Conservation (phyloP, 495 filamentous ascomycete species). For the Penicillium macrosclerotiorum region DNA sequence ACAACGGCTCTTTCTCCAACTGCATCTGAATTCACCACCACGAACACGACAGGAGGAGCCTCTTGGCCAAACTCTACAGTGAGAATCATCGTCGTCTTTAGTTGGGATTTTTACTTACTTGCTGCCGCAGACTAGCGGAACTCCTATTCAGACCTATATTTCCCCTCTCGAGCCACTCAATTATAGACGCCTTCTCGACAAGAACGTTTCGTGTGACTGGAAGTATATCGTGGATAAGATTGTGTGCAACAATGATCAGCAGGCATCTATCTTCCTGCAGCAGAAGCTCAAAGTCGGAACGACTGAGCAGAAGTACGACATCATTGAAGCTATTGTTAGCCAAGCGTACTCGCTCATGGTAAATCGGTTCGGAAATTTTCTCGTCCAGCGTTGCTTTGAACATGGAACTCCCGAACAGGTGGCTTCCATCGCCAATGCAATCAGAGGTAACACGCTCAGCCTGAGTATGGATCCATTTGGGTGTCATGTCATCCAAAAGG, state of each 20-base stretch:
- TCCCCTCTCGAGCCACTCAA: slow-evolving; percentile 92
- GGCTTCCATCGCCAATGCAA: slow-evolving; percentile 89
- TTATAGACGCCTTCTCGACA: slow-evolving; percentile 91
- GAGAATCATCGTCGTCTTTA: slow-evolving; percentile 14
- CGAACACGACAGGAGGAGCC: slow-evolving; percentile 32
- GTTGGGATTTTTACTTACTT: slow-evolving; percentile 1
- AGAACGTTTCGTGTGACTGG: slow-evolving; percentile 97
- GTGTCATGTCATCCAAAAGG: slow-evolving; percentile 97
- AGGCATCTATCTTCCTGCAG: slow-evolving; percentile 97
- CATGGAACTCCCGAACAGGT: slow-evolving; percentile 96
- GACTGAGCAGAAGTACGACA: slow-evolving; percentile 92
- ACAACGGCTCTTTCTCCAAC: slow-evolving; percentile 82
- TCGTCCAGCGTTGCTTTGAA: slow-evolving; percentile 98
- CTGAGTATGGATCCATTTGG: slow-evolving; percentile 98
- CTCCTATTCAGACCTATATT: slow-evolving; percentile 66
- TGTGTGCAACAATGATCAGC: slow-evolving; percentile 97
- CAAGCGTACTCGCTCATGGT: slow-evolving; percentile 97
- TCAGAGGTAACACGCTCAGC: slow-evolving; percentile 89
- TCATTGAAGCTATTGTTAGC: slow-evolving; percentile 92
- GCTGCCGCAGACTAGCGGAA: slow-evolving; percentile 46
- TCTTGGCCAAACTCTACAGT: slow-evolving; percentile 53
- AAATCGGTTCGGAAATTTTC: slow-evolving; percentile 94
- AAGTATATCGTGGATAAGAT: slow-evolving; percentile 99
- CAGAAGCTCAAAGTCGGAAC: slow-evolving; percentile 98
- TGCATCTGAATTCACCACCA: slow-evolving; percentile 72